Evolutionary conservation across 805 yeast genomes (phyloP), one percentile per base, ranked within the genome.

Genomic region (Candida silvatica): DNA sequence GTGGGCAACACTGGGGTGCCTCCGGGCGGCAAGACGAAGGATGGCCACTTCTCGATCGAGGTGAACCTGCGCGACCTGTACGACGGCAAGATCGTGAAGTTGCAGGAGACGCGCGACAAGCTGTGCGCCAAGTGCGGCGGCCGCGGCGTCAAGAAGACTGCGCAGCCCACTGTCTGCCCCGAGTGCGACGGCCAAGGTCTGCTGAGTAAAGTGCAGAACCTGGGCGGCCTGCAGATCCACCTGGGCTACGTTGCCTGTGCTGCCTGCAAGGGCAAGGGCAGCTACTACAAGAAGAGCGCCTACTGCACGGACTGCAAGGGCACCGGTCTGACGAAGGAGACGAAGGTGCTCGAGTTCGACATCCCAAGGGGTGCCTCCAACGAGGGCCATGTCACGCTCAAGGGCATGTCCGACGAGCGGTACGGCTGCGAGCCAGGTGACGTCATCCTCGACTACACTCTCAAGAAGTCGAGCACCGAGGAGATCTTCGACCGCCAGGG

Each of bases 261-360:
- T 4, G 58, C 65, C 6, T 90, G 97, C 64, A 60, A 66, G 20
- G 96, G 94, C 9, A 58, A 62, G 16, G 96, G 97, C 3, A 59
- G 66, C 33, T 61, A 68, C 5, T 70, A 62, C 47, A 62, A 75
- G 34, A 54, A 70, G 19, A 83, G 80, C 51, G 94, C 86, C 52
- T 65, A 66, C 41, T 90, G 98, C 64, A 80, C 76, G 45, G 67
- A 66, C 39, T 90, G 98, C 61, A 54, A 58, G 16, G 96, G 96
- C 3, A 58, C 58, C 5, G 72, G 79, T 18, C 61, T 72, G 3
- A 59, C 64, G 3, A 79, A 77, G 39, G 84, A 83, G 47, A 69
- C 77, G 17, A 80, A 81, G 48, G 70, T 80, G 7, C 56, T 88
- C 39, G 94, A 85, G 48, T 84, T 92, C 39, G 75, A 75, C 44